Percentiles rank a stretch among this genome's conserved stretches.
Conservation (phyloP, 441 rosid species). For the Dalechampia spathulata region DNA sequence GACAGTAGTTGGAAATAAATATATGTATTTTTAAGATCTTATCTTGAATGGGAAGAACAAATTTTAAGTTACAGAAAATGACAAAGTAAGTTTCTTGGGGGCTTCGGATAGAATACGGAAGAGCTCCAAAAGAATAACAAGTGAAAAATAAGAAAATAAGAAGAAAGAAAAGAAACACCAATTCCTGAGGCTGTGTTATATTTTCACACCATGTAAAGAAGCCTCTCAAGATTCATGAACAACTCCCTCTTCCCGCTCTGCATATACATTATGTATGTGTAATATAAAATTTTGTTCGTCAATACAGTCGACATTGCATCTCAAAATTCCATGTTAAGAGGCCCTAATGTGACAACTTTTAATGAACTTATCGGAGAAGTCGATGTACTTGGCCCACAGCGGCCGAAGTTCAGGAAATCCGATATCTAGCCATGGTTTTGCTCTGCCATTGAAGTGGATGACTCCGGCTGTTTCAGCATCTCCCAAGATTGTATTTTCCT, state of each 20-base stretch:
- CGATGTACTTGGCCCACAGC: conserved; percentile 74
- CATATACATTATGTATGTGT: conserved; percentile 21
- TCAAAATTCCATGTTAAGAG: conserved; percentile 24
- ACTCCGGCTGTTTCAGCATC: conserved; percentile 78
- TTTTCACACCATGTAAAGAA: conserved; percentile 11
- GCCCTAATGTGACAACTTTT: conserved; percentile 72
- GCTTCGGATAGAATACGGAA: too few species aligned
- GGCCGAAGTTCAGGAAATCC: conserved; percentile 79
- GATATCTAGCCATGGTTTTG: conserved; percentile 98
- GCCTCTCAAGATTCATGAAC: conserved; percentile 23
- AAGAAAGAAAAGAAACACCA: too few species aligned
- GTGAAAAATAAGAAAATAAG: conserved; percentile 3
- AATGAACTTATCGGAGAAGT: conserved; percentile 88
- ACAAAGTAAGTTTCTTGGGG: too few species aligned
- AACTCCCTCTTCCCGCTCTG: conserved; percentile 23
- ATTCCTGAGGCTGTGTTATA: conserved; percentile 24
- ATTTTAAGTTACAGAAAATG: too few species aligned
- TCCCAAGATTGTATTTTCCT: conserved; percentile 54
- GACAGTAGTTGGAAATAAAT: too few species aligned
- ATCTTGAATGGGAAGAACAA: too few species aligned
- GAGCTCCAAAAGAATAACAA: conserved; percentile 1
- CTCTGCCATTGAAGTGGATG: conserved; percentile 93
- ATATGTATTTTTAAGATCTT: too few species aligned
- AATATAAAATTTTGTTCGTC: conserved; percentile 11
- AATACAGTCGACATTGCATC: conserved; percentile 4